A percentile compares a stretch with the other conserved stretches of the same genome.
These are phyloP conservation scores for Trichophyton benhamiae DNA, from an alignment of 2,329 filamentous ascomycete species.

Conservation along the genomic window DNA sequence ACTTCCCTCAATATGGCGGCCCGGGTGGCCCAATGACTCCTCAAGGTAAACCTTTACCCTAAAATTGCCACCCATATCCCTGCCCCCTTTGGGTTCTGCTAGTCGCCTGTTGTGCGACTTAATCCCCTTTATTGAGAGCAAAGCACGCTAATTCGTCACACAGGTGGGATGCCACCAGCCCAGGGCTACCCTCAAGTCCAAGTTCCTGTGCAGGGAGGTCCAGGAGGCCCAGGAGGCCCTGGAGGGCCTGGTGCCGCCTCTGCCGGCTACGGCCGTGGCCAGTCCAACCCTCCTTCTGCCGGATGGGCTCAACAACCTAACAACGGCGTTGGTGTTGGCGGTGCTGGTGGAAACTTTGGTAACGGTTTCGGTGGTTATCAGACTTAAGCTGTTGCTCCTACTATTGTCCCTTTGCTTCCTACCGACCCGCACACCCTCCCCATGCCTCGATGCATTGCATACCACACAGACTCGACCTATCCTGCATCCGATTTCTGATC, in stretches of 20 bases:
- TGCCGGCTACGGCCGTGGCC: conserved; percentile 72
- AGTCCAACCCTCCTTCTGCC: conserved; percentile 37
- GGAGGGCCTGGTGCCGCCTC: conserved; percentile 43
- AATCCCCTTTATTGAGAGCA: background rate
- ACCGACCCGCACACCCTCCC: background rate
- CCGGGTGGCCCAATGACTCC: conserved; percentile 50
- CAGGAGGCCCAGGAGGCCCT: background rate
- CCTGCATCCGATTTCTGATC: conserved; percentile 5
- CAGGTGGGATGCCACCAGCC: conserved; percentile 26
- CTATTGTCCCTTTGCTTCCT: conserved; percentile 9
- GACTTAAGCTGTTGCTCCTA: conserved; percentile 27
- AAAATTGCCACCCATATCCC: background rate
- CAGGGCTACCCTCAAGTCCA: conserved; percentile 45
- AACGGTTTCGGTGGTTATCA: conserved; percentile 51
- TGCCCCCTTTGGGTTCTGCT: background rate
- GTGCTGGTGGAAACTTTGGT: conserved; percentile 35
- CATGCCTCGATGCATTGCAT: background rate
- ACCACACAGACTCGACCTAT: background rate
- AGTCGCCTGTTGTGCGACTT: background rate
- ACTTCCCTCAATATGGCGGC: conserved; percentile 91
- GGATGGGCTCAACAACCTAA: conserved; percentile 41
- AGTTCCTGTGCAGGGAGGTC: conserved; percentile 39
- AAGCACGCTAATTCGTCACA: background rate
- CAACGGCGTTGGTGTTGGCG: conserved; percentile 2
- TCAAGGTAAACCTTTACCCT: conserved; percentile 32